Percentiles rank a stretch among this genome's conserved stretches.
These are phyloP conservation scores for Lentinula detonsa DNA, from an alignment of 768 basidiomycete species.

Conservation along the genomic window DNA sequence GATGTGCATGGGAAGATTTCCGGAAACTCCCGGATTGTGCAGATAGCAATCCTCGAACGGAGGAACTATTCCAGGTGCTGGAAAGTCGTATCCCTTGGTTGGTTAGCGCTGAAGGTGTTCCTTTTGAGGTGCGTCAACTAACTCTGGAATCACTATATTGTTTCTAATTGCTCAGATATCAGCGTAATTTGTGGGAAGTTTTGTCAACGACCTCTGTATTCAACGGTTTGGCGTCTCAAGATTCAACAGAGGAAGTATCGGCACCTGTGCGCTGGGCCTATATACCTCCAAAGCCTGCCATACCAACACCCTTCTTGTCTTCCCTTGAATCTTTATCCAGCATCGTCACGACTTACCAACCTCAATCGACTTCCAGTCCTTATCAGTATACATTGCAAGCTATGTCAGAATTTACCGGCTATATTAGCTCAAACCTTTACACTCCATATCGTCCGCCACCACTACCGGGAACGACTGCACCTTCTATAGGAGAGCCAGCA, in stretches of 20 bases:
- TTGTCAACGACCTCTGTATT: slow-evolving; percentile 51
- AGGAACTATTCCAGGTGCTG: slow-evolving; percentile 54
- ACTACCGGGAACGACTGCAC: slow-evolving; percentile 16
- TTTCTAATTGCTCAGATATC: not conserved
- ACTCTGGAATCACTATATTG: not conserved
- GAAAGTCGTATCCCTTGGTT: slow-evolving; percentile 58
- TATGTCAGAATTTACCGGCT: slow-evolving; percentile 71
- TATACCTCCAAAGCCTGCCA: slow-evolving; percentile 21
- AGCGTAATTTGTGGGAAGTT: slow-evolving; percentile 55
- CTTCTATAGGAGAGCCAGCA: slow-evolving; percentile 35
- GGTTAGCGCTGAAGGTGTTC: slow-evolving; percentile 39
- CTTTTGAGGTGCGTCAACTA: slow-evolving; percentile 43
- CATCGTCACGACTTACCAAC: slow-evolving; percentile 27
- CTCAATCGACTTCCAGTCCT: slow-evolving; percentile 25
- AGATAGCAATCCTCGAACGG: slow-evolving; percentile 38
- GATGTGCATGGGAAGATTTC: slow-evolving; percentile 55
- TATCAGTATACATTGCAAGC: slow-evolving; percentile 60
- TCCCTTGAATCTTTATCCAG: slow-evolving; percentile 30
- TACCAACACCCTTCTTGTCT: slow-evolving; percentile 30
- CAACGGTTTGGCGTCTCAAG: slow-evolving; percentile 23
- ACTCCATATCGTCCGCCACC: slow-evolving; percentile 33
- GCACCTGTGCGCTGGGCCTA: slow-evolving; percentile 35
- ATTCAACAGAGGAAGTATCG: slow-evolving; percentile 13
- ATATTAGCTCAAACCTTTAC: slow-evolving; percentile 72
- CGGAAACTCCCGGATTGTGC: slow-evolving; percentile 25